phyloP scores from a whole-genome alignment of 352 stramenopile species.

The Pythium monospermum region DNA sequence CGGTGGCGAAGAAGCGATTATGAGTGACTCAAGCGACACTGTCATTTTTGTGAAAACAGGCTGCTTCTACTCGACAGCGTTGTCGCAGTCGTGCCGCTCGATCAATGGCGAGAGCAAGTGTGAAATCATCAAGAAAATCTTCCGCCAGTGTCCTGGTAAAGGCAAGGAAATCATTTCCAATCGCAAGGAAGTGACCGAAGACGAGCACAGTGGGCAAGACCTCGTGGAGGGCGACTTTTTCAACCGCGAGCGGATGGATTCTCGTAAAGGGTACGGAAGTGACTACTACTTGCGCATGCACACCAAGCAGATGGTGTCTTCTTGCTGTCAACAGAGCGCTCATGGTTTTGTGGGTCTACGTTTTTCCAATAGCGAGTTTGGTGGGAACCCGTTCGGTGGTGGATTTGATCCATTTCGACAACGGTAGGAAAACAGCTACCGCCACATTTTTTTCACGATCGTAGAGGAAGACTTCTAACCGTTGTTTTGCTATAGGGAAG shows the following conservation, averaged over 20 bases:
- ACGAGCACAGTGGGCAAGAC: slow-evolving; percentile 51
- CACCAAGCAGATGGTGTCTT: too few relatives aligned
- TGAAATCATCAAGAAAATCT: slow-evolving; percentile 84
- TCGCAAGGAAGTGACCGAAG: slow-evolving; percentile 69
- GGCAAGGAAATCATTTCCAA: slow-evolving; percentile 70
- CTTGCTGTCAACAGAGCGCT: background rate
- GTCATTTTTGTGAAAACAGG: too few relatives aligned
- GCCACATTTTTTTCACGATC: background rate
- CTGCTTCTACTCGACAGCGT: slow-evolving; percentile 77
- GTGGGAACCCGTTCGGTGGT: slow-evolving; percentile 14
- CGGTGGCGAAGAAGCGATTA: too few relatives aligned
- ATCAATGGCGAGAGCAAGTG: slow-evolving; percentile 85
- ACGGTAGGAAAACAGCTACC: too few relatives aligned
- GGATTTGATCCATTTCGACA: slow-evolving; percentile 44
- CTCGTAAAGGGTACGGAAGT: slow-evolving; percentile 29
- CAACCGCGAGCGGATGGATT: slow-evolving; percentile 64
- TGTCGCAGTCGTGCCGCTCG: slow-evolving; percentile 72
- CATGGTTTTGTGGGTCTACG: background rate
- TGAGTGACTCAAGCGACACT: too few relatives aligned
- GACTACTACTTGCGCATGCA: too few relatives aligned
- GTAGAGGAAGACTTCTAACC: background rate
- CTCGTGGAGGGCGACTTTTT: slow-evolving; percentile 54
- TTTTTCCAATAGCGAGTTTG: slow-evolving; percentile 2
- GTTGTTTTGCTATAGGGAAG: slow-evolving; percentile 30
- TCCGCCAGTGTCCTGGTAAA: slow-evolving; percentile 68